A percentile compares a stretch with the other conserved stretches of the same genome.
phyloP scores from a whole-genome alignment of 441 rosid genomes.

The Euphorbia schlechtendalii region DNA sequence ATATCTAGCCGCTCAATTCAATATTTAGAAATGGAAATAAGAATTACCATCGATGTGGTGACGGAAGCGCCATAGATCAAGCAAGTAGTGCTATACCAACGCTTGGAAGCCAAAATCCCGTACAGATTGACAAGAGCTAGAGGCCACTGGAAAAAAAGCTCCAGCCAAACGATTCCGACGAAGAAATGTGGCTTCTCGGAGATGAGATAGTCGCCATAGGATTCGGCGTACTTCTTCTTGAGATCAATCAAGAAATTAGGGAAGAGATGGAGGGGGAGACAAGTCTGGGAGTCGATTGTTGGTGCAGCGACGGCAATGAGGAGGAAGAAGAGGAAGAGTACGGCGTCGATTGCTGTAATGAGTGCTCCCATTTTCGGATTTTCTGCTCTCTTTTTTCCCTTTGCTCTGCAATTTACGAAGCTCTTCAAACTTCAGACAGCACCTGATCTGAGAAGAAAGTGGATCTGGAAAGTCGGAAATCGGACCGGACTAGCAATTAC shows the following conservation, averaged over 20 bases:
- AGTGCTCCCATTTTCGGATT: constrained; percentile 39
- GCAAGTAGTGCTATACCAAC: constrained; percentile 72
- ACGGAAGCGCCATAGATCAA: constrained; percentile 62
- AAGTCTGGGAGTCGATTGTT: constrained; percentile 49
- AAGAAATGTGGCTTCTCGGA: constrained; percentile 69
- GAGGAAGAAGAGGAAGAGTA: constrained; percentile 48
- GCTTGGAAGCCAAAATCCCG: constrained; percentile 46
- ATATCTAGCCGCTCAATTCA: neutral
- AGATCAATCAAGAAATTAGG: constrained; percentile 48
- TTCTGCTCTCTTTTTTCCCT: neutral
- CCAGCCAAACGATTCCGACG: constrained; percentile 61
- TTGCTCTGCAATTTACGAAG: neutral
- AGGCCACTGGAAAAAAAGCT: constrained; percentile 73
- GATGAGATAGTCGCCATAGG: constrained; percentile 52
- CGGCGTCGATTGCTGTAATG: constrained; percentile 38
- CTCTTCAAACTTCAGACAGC: neutral
- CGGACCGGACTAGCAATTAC: neutral
- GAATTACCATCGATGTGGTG: constrained; percentile 57
- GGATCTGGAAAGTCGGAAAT: neutral
- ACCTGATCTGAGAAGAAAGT: neutral
- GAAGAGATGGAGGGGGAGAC: constrained; percentile 36
- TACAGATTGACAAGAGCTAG: constrained; percentile 51
- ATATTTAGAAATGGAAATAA: neutral
- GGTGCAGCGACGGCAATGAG: constrained; percentile 46
- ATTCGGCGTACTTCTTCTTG: constrained; percentile 31